Evolutionary conservation across 2,329 filamentous ascomycete genomes (phyloP).

Genomic region (Colletotrichum tropicale): DNA sequence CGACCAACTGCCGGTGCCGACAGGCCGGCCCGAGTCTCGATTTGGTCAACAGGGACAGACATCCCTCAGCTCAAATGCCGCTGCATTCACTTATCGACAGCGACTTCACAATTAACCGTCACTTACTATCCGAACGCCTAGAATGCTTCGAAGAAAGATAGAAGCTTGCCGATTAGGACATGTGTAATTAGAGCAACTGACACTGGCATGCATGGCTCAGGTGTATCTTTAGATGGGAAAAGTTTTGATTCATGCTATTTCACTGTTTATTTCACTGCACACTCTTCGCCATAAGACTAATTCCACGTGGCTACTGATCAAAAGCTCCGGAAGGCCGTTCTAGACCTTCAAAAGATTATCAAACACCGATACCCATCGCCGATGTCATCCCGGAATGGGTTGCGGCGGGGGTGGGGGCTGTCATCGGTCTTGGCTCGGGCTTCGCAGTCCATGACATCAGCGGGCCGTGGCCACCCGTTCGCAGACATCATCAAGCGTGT

Average conservation of each 20-base stretch:
- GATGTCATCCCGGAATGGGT: not conserved
- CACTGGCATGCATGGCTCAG: not conserved
- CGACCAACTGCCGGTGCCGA: not conserved
- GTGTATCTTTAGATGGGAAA: not conserved
- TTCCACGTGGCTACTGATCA: not conserved
- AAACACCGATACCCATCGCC: not conserved
- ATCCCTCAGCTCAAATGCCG: too few relatives aligned
- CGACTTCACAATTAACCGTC: not conserved
- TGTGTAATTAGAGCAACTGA: not conserved
- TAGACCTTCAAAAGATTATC: not conserved
- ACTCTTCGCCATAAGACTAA: not conserved
- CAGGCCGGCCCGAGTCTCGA: not conserved
- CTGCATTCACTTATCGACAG: not conserved
- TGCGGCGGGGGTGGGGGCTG: not conserved
- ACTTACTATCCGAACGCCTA: not conserved
- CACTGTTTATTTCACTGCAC: not conserved
- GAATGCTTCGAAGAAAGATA: not conserved
- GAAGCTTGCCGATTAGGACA: not conserved
- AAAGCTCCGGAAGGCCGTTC: not conserved
- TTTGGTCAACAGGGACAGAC: not conserved
- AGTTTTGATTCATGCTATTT: not conserved
- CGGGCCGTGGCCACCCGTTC: not conserved
- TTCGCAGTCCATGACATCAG: slow-evolving; percentile 6
- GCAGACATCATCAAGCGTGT: not conserved
- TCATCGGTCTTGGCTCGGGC: not conserved